Evolutionary conservation across 345 rosid species (phyloP).

Genomic region (Melastoma malabathricum): DNA sequence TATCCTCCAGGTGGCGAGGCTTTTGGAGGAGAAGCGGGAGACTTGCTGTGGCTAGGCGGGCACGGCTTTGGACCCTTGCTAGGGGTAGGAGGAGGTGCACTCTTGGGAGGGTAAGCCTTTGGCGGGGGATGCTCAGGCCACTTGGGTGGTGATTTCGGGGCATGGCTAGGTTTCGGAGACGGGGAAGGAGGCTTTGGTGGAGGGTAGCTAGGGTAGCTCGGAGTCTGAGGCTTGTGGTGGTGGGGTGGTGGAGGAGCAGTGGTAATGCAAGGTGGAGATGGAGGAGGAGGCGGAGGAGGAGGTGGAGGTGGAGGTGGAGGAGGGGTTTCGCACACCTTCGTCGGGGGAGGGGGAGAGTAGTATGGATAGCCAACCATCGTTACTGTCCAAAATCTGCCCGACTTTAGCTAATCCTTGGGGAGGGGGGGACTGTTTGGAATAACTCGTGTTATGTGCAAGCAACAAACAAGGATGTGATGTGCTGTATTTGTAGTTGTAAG

Average conservation of each 20-base stretch:
- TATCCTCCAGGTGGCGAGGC: slow-evolving; percentile 7
- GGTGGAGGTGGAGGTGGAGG: slow-evolving; percentile 1
- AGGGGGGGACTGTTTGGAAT: no score
- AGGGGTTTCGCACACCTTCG: slow-evolving; percentile 1
- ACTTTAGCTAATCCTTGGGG: no score
- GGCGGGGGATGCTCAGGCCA: neutral
- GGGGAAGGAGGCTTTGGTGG: slow-evolving; percentile 5
- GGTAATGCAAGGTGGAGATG: slow-evolving; percentile 1
- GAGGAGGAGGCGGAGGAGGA: neutral
- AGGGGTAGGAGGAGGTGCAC: slow-evolving; percentile 4
- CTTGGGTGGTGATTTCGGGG: slow-evolving; percentile 5
- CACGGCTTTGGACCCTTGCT: neutral
- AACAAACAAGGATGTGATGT: no score
- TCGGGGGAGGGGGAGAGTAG: slow-evolving; percentile 10
- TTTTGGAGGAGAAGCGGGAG: slow-evolving; percentile 1
- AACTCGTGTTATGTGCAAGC: no score
- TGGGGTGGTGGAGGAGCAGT: slow-evolving; percentile 5
- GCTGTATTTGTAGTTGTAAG: no score
- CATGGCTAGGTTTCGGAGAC: slow-evolving; percentile 6
- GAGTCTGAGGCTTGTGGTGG: slow-evolving; percentile 2
- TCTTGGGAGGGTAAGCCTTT: slow-evolving; percentile 4
- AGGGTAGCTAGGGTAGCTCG: slow-evolving; percentile 3
- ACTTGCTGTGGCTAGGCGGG: slow-evolving; percentile 1
- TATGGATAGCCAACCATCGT: slow-evolving; percentile 5
- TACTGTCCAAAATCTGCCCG: no score